A percentile compares a stretch with the other conserved stretches of the same genome.
phyloP scores from a whole-genome alignment of 1,139 yeast genomes.

The Yamadazyma triangularis region DNA sequence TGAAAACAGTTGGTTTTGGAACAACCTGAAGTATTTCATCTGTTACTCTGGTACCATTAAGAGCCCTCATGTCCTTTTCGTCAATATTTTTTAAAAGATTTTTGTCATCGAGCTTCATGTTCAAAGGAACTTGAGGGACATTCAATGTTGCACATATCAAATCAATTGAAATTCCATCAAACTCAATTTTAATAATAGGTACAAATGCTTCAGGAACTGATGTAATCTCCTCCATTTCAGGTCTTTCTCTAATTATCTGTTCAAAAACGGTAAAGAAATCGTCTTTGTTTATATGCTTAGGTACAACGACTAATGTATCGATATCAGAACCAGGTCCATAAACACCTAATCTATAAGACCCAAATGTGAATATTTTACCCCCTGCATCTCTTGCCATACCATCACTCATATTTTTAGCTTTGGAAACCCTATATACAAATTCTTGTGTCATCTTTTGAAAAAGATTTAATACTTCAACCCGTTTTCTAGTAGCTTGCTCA shows the following conservation, averaged over 20 bases:
- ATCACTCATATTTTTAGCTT: slow-evolving; percentile 84
- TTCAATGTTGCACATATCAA: slow-evolving; percentile 78
- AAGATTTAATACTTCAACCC: slow-evolving; percentile 70
- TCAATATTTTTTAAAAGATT: slow-evolving; percentile 80
- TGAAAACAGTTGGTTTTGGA: slow-evolving; percentile 90
- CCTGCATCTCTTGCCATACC: slow-evolving; percentile 98
- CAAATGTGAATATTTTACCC: slow-evolving; percentile 92
- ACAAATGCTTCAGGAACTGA: slow-evolving; percentile 96
- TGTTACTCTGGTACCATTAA: slow-evolving; percentile 96
- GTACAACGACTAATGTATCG: slow-evolving; percentile 92
- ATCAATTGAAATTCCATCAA: slow-evolving; percentile 88
- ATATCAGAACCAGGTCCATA: slow-evolving; percentile 99
- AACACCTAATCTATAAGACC: slow-evolving; percentile 91
- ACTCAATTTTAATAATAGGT: slow-evolving; percentile 86
- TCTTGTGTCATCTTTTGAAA: slow-evolving; percentile 72
- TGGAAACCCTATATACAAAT: slow-evolving; percentile 78
- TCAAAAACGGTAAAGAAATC: slow-evolving; percentile 84
- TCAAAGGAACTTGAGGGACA: slow-evolving; percentile 73
- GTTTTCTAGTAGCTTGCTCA: slow-evolving; percentile 71
- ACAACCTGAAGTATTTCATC: slow-evolving; percentile 87
- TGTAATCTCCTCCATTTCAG: slow-evolving; percentile 84
- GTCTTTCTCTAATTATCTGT: slow-evolving; percentile 57
- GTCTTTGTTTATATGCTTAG: slow-evolving; percentile 88
- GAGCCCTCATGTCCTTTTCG: slow-evolving; percentile 81
- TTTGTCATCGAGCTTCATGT: slow-evolving; percentile 75